These are phyloP conservation scores for Sphagnurus paluster DNA, from an alignment of 1,284 basidiomycete species.

Conservation along the genomic window DNA sequence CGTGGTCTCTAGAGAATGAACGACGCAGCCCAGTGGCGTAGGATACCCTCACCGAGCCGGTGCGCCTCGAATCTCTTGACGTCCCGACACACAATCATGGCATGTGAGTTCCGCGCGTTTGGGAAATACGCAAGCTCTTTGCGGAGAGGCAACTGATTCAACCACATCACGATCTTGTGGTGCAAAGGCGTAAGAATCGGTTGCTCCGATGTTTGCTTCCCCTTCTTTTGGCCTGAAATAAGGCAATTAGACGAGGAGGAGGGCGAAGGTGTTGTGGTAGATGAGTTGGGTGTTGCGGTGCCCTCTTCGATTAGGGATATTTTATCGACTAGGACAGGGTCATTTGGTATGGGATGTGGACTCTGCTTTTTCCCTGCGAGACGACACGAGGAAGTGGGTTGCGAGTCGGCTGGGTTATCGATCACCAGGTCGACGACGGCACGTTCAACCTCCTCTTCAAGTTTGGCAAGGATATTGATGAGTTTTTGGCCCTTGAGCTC, in stretches of 20 bases:
- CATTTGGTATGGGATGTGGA: neutral
- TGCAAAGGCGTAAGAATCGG: conserved; percentile 60
- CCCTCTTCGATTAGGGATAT: neutral
- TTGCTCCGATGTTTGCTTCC: conserved; percentile 29
- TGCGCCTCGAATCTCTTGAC: conserved; percentile 57
- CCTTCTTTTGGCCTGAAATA: too few relatives aligned
- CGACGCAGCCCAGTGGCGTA: conserved; percentile 72
- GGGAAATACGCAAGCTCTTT: conserved; percentile 68
- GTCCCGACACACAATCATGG: conserved; percentile 67
- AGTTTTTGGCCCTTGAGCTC: conserved; percentile 45
- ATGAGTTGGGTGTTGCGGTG: neutral
- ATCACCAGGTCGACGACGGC: conserved; percentile 48
- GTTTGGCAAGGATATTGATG: conserved; percentile 48
- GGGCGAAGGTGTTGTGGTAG: neutral
- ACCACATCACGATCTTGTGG: conserved; percentile 44
- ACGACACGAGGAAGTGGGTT: too few relatives aligned
- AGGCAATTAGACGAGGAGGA: too few relatives aligned
- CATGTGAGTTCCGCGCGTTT: conserved; percentile 63
- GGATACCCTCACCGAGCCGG: conserved; percentile 56
- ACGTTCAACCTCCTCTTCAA: conserved; percentile 62
- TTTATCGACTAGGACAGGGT: neutral
- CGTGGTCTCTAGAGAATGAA: conserved; percentile 42
- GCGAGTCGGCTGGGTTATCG: conserved; percentile 14
- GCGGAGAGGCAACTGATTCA: conserved; percentile 69
- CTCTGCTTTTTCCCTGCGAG: conserved; percentile 8